These are phyloP conservation scores for Alternaria arborescens DNA, from an alignment of 2,329 filamentous ascomycete genomes.

Conservation along the genomic window DNA sequence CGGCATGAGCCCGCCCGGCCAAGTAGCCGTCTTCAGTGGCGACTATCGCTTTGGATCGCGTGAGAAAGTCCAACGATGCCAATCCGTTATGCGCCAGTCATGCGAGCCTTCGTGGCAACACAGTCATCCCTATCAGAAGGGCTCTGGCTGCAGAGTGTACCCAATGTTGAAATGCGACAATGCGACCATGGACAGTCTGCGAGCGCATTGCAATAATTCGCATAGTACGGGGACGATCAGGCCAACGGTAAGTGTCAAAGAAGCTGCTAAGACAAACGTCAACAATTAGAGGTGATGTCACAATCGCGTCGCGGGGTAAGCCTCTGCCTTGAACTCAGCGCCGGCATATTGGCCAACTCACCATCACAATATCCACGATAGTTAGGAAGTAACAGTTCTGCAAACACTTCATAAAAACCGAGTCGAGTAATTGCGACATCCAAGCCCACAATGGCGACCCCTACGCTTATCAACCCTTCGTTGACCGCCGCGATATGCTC, in stretches of 20 bases:
- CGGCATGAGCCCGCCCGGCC: neutral
- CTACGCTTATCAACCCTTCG: conserved; percentile 31
- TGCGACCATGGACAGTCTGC: neutral
- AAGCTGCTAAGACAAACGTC: neutral
- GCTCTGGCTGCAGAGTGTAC: neutral
- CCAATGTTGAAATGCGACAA: neutral
- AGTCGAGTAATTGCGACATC: neutral
- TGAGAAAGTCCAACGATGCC: neutral
- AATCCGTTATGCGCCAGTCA: conserved; percentile 3
- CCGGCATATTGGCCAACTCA: neutral
- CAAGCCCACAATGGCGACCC: conserved; percentile 16
- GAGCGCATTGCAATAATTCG: neutral
- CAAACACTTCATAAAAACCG: neutral
- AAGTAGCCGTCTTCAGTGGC: conserved; percentile 19
- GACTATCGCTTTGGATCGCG: conserved; percentile 12
- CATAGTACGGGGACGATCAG: neutral
- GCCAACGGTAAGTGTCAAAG: neutral
- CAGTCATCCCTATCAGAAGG: neutral
- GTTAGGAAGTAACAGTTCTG: neutral
- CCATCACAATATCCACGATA: neutral
- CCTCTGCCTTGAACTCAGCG: conserved; percentile 3
- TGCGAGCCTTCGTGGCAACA: neutral
- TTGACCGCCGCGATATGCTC: conserved; percentile 40
- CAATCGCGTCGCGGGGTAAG: conserved; percentile 20
- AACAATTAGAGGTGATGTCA: conserved; percentile 15